Evolutionary conservation across 163 green algal genomes (phyloP), one percentile per base, ranked within the genome.

Genomic region (Volvox carteri): DNA sequence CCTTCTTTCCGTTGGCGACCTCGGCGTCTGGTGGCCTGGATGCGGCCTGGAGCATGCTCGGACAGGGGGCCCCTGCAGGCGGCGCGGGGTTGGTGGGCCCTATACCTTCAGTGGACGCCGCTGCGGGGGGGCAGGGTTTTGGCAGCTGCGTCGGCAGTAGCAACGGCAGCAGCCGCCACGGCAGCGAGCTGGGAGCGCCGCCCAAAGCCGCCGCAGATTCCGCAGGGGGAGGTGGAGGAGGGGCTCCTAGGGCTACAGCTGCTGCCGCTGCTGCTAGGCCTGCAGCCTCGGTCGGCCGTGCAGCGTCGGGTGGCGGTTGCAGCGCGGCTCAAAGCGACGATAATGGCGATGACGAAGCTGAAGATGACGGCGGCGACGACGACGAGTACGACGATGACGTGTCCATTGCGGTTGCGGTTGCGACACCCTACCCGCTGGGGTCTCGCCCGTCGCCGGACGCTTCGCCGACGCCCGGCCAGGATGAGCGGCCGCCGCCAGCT

Each of bases 111-210:
- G 25, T 33, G 60, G 60, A 39, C 23, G 30, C 11, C 30, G 25
- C 30, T 44, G 30, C 65, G 30, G 65, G 65, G 12, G 30, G 9
- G 65, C 74, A 33, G 28, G 78, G 78, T 0, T 87, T 87, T 46
- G 81, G 81, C 65, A 87, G 81, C 65, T 23, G 42, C 33, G 30
- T 60, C 25, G 80, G 30, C 46, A 79, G 62, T 44, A 79, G 65
- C 18, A 21, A 0, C 44, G 48, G 62, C 33, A 62, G 42, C 60
- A 50, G 58, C 78, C 44, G 21, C 2, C 52, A 44, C 16, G 35
- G 41, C 19, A 77, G 41, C 54, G 39, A 50, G 28, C 23, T 18
- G 25, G 42, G 41, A 37, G 60, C 14, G n/a, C 18, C 28, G 9
- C 7, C 16, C 18, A 46, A 14, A 35, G 33, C 14, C 67, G 67